Base-by-base conservation (phyloP, 495 filamentous ascomycete species). In the Xylaria scruposa region DNA sequence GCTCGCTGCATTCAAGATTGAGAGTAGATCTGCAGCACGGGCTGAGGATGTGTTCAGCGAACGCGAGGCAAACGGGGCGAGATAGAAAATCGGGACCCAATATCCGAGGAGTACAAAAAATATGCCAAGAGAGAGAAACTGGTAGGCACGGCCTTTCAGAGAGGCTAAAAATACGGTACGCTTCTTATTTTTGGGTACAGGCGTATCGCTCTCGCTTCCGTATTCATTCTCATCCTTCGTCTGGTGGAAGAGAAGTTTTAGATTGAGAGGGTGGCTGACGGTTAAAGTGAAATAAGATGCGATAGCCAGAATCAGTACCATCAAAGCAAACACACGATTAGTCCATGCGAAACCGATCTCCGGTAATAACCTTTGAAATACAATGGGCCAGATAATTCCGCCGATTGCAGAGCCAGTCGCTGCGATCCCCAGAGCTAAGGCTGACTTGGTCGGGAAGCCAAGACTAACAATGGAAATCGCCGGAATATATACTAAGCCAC, bases 381-480 rank as follows among this genome's bases (percentile, higher is more conserved):
- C 82, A 0, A 93, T 76, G 0, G 91, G 91, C 67, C 91, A 92
- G 65, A 92, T 82, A 51, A 92, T 86, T 12, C 91, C 91, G 5
- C 91, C 91, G 12, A 92, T 73, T 4, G 90, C 90, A 33, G 92
- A 92, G 36, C 91, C 91, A 0, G 90, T 89, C 29, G 90, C 86
- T 31, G 91, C 90, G 44, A 97, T 83, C n/a, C 92, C 93, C 0
- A 91, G 94, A 19, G 93, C 90, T 64, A 91, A 91, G 0, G 88
- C 87, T 92, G 87, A 0, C 89, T 84, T 12, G 88, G 29, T 85
- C 40, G 92, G 80, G 36, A 92, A 90, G 4, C 92, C 90, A 0
- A 90, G 92, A 78, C 93, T 92, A 62, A 97, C 87, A 31, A 94
- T 82, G 38, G 91, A 92, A 8, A 89, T 90, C 19, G 92, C 91